phyloP scores from a whole-genome alignment of 192 early-diverging fungal genomes.

The Dissophora ornata region DNA sequence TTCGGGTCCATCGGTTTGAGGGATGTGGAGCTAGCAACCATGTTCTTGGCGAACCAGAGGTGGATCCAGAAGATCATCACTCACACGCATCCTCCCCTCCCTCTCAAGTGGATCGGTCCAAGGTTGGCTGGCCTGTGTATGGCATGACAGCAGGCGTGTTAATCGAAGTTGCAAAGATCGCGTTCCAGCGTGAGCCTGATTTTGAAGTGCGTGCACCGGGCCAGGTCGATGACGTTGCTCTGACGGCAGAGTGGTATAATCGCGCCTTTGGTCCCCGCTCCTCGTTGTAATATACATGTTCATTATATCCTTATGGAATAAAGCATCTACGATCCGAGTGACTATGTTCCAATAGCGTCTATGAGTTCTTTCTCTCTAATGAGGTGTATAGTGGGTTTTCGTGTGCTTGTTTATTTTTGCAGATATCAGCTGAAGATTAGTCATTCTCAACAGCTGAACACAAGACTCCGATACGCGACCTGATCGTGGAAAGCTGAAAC shows the following conservation, averaged over 20 bases:
- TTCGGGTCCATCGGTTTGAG: constrained; percentile 33
- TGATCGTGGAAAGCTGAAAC: no score
- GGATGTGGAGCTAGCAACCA: constrained; percentile 20
- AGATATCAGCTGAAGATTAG: no score
- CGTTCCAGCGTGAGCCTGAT: constrained; percentile 21
- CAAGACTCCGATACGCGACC: no score
- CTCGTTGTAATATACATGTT: background rate
- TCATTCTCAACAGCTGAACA: no score
- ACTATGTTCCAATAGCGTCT: no score
- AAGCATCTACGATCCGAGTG: no score
- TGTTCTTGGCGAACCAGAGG: background rate
- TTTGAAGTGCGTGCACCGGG: constrained; percentile 23
- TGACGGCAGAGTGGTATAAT: constrained; percentile 29
- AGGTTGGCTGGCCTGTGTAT: constrained; percentile 38
- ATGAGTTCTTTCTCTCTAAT: no score
- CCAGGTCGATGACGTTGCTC: background rate
- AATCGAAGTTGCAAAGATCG: constrained; percentile 34
- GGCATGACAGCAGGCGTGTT: constrained; percentile 37
- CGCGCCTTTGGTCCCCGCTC: background rate
- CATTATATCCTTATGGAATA: no score
- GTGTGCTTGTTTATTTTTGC: no score
- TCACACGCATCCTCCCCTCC: background rate
- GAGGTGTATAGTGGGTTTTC: no score
- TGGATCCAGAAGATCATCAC: background rate
- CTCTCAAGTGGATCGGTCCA: constrained; percentile 9